A percentile compares a stretch with the other conserved stretches of the same genome.
Evolutionary conservation across 345 rosid genomes (phyloP).

Genomic region (Syzygium aromaticum): DNA sequence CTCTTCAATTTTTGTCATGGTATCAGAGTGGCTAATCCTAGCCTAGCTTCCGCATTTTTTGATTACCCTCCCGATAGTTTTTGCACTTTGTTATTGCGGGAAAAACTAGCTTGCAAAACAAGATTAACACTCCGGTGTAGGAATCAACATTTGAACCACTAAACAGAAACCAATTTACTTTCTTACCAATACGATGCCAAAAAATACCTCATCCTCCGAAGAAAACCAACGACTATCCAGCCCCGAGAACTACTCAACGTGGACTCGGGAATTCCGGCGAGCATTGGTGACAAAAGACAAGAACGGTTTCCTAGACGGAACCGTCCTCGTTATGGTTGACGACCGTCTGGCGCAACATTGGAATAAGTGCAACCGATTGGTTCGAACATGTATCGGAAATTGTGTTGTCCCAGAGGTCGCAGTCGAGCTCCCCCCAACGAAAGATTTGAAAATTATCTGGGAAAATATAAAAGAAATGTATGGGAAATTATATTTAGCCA

Average conservation of each 20-base stretch:
- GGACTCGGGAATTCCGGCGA: neutral
- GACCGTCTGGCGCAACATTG: accelerated
- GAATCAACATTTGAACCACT: neutral
- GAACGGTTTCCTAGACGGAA: neutral
- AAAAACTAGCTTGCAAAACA: neutral
- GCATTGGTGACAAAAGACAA: neutral
- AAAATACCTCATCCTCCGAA: neutral
- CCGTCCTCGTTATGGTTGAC: accelerated
- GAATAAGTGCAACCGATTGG: neutral
- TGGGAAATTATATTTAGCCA: accelerated
- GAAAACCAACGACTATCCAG: accelerated
- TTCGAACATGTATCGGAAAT: neutral
- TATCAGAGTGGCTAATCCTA: too few relatives aligned
- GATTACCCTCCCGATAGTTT: neutral
- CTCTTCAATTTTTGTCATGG: too few relatives aligned
- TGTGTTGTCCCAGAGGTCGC: accelerated
- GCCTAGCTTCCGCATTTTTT: neutral
- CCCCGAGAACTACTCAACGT: neutral
- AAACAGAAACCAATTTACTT: neutral
- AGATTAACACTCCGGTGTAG: neutral
- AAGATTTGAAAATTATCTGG: neutral
- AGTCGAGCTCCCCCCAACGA: accelerated
- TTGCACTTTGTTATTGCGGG: neutral
- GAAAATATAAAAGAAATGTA: neutral
- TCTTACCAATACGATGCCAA: neutral